Percentiles rank a stretch among this genome's conserved stretches.
Evolutionary conservation across 106 monocot species (phyloP).

Genomic region (Apostasia ramifera): DNA sequence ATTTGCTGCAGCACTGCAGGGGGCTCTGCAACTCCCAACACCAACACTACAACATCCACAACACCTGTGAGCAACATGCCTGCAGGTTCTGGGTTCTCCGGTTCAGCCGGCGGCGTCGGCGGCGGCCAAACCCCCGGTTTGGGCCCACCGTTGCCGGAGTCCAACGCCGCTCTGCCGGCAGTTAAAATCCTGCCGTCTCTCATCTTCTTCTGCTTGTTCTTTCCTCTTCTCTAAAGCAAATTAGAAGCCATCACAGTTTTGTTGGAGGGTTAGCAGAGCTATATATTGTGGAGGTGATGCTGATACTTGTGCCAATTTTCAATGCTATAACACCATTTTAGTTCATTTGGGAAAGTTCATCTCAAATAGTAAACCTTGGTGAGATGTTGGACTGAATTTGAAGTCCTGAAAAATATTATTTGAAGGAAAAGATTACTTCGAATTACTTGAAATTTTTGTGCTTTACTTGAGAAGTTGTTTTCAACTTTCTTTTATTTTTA

Average conservation of each 20-base stretch:
- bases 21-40: background rate
- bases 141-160: background rate
- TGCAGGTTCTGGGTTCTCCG: background rate
- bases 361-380: too few relatives aligned
- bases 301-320: background rate
- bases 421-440: too few relatives aligned
- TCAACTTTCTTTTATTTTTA: too few relatives aligned
- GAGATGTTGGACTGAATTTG: too few relatives aligned
- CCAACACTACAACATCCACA: background rate
- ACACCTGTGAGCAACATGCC: background rate
- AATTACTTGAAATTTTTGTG: too few relatives aligned
- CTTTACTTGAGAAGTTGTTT: too few relatives aligned
- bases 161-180: background rate
- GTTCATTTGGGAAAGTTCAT: too few relatives aligned
- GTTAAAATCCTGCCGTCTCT: background rate
- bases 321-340: too few relatives aligned
- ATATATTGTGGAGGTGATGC: background rate
- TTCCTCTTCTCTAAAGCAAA: background rate
- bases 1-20: conserved; percentile 1
- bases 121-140: background rate
- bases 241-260: conserved; percentile 2
- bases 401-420: too few relatives aligned
- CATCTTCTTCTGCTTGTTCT: background rate
- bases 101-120: background rate
- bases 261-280: background rate